Base-by-base conservation (phyloP, 208 protist species). In the Trypanosoma cruzi region DNA sequence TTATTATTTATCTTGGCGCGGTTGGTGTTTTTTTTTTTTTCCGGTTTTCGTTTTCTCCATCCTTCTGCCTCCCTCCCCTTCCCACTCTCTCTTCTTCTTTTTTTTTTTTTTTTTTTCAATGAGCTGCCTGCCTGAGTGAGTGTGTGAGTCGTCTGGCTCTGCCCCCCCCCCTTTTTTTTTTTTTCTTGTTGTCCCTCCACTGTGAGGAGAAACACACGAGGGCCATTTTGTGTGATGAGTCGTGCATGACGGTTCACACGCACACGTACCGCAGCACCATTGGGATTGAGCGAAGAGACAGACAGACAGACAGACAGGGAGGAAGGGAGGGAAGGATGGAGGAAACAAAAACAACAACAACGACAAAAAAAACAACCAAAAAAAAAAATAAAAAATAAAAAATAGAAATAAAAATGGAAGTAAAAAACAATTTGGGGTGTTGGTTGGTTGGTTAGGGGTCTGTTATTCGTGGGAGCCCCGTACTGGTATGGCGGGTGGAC, bases 301-400 rank as follows among this genome's bases (percentile, higher is more conserved):
- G 5, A 44, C 37, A 44, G 13, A 44, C 13, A 59, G 6, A 31
- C 26, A 65, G 18, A 55, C 26, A 46, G 53, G 34, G 46, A 29
- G 57, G 20, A 36, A 55, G 62, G 28, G 28, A 20, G 57, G 55
- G 54, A 61, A 48, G 16, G 20, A 59, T n/a, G n/a, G 7, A 42
- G 37, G 42, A 63, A 64, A 42, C 7, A 61, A 53, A 36, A 31
- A 29, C 50, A 65, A 52, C 53, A 48, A 69, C 49, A 67, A 42
- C 34, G 22, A 68, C 36, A 29, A 37, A 52, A 36, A 66, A 49
- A n/a, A n/a, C n/a, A n/a, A n/a, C 20, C 37, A 22, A 49, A 64
- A 40, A 29, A 58, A 58, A 58, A 37, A 29, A 58, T 37, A 29
- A 58, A 14, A 58, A 58, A 58, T 8, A 54, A 54, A 54, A 10